Evolutionary conservation across 495 filamentous ascomycete genomes (phyloP), one percentile per base, ranked within the genome.

Genomic region (Trichoderma reesei): DNA sequence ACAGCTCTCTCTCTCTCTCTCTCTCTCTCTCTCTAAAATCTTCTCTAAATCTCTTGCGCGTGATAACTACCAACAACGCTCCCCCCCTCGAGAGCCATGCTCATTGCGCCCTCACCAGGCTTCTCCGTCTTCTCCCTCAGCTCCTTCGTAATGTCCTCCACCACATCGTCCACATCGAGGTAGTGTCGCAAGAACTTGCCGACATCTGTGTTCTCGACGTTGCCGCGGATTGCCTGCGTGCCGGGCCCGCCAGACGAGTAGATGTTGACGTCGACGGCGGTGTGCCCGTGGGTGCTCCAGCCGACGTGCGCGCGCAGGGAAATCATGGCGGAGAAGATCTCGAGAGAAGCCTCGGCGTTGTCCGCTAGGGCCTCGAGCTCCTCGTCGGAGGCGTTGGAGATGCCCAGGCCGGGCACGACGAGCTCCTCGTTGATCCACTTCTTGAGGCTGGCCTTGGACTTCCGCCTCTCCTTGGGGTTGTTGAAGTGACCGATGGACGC

Each of bases 191-290:
- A 75, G 73, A 96, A 98, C 38, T 79, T 74, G 14, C 94, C 94
- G 4, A 98, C 80, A 13, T 98, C 90, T 4, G 89, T 98, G 72
- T 98, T 98, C 79, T 98, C 94, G 65, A 93, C 86, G 72, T 97
- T 97, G 5, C 94, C 94, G 1, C 81, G 70, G 18, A 98, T 74
- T 34, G 68, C 68, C 2, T 81, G 79, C 0, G 80, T 70, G 5
- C 71, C 78, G 1, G 71, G 71, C 4, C 82, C 82, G 20, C 74
- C 73, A 0, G 86, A 88, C 64, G 88, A 85, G 72, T 96, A 97
- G 67, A 96, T 89, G 72, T 97, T 96, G 61, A 97, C 92, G 72
- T 97, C 92, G 13, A 91, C 91, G 46, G 83, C 90, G 46, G 88
- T 90, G 76, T 97, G 92, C 18, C 92, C 92, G 70, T 95, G 91